A percentile compares a stretch with the other conserved stretches of the same genome.
Conservation (phyloP, 306 rosid species). For the Lagenaria siceraria region DNA sequence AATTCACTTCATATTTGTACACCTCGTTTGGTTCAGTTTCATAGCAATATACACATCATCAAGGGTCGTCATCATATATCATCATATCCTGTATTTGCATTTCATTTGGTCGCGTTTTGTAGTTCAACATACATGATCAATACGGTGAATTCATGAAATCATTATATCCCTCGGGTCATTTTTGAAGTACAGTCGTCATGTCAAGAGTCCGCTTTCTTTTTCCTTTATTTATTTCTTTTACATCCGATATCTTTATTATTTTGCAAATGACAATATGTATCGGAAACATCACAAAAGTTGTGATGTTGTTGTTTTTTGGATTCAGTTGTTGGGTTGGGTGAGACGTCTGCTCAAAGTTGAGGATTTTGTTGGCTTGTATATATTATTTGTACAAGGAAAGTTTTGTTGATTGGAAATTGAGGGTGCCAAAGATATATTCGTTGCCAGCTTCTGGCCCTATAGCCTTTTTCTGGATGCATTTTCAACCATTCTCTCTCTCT, state of each 20-base stretch:
- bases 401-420: conserved; percentile 2
- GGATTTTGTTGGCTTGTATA: not conserved
- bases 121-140: conserved; percentile 22
- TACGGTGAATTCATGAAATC: conserved; percentile 44
- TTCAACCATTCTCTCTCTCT: not conserved
- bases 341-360: not conserved
- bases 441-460: not conserved
- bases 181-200: not conserved
- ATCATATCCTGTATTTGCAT: conserved; percentile 32
- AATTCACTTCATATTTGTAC: conserved; percentile 4
- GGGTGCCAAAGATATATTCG: not conserved
- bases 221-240: not conserved
- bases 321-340: conserved; percentile 6
- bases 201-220: not conserved
- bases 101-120: conserved; percentile 17
- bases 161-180: conserved; percentile 10
- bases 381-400: conserved; percentile 1
- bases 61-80: conserved; percentile 16
- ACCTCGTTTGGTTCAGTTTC: conserved; percentile 10
- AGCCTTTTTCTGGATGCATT: not conserved
- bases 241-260: not conserved
- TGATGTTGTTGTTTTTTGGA: conserved; percentile 1
- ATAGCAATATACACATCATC: conserved; percentile 13
- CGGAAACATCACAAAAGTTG: conserved; percentile 2
- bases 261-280: not conserved